These are phyloP conservation scores for Wickerhamomyces bovis DNA, from an alignment of 805 yeast species.

Conservation along the genomic window DNA sequence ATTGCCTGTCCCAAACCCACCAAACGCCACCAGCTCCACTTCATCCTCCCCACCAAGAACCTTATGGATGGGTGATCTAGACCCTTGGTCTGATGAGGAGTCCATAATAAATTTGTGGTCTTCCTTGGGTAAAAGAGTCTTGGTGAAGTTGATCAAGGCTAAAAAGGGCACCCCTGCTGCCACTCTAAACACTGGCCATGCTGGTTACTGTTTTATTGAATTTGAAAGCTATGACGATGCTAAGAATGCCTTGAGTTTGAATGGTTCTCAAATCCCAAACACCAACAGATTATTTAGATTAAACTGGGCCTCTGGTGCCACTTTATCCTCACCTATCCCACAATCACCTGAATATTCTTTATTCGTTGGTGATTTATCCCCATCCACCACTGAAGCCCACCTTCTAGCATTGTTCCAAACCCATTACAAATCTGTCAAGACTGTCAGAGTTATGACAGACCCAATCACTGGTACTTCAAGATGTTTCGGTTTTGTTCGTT, in stretches of 20 bases:
- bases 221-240: constrained; percentile 66
- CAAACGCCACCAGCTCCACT: constrained; percentile 43
- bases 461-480: constrained; percentile 73
- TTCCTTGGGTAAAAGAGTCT: constrained; percentile 46
- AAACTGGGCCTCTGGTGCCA: constrained; percentile 84
- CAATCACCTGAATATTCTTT: constrained; percentile 72
- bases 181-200: constrained; percentile 32
- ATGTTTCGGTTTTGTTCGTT: constrained; percentile 78
- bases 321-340: constrained; percentile 62
- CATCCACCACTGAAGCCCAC: constrained; percentile 77
- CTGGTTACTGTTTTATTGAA: constrained; percentile 77
- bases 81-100: constrained; percentile 70
- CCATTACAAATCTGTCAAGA: constrained; percentile 58
- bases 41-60: constrained; percentile 54
- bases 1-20: constrained; percentile 44
- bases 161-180: constrained; percentile 34
- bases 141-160: constrained; percentile 60
- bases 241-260: constrained; percentile 57
- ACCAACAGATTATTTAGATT: constrained; percentile 60
- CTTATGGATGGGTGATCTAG: constrained; percentile 85
- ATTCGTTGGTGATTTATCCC: constrained; percentile 79
- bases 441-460: constrained; percentile 83
- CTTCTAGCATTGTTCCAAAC: constrained; percentile 65
- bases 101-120: constrained; percentile 57
- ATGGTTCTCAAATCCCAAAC: constrained; percentile 61